Evolutionary conservation across 148 eudicot species (phyloP), one percentile per base, ranked within the genome.

Genomic region (Chenopodium berlandieri): DNA sequence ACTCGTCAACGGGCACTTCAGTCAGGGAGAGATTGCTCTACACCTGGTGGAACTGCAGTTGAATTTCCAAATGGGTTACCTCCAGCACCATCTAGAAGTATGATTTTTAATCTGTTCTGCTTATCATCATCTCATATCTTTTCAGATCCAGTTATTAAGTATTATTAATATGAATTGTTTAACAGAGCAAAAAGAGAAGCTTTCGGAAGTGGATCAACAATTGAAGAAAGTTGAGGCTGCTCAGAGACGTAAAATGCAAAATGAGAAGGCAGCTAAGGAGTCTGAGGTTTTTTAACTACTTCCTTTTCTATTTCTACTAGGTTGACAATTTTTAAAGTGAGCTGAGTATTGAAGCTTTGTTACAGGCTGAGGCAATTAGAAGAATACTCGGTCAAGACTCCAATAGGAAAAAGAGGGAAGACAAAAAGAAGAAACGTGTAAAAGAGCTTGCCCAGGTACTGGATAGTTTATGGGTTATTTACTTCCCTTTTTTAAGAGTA

Each of bases 351-450:
- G 7, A 76, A 25, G 37, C 79, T 71, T 60, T 75, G 77, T 81
- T 82, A 60, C 85, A 96, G 99, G 98, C 92, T n/a, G 99, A 96
- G 89, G 99, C 99, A 85, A 94, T 96, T 75, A 92, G 95, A 78
- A 94, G 90, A 87, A 96, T 96, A 76, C 97, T 96, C 25, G 99
- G 99, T 64, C 99, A 96, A 90, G 99, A 96, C 84, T 94, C 99
- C 40, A 90, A 83, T 84, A 86, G 98, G 90, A 94, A 89, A 91
- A 96, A 94, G 90, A 84, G 90, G 77, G 99, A 94, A 80, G 98
- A 94, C 25, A 94, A 92, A 82, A 86, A 89, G 78, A 94, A 94
- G 90, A 92, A 90, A 89, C 99, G 95, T 31, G 90, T 85, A 75
- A 92, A 94, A 88, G 98, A 92, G 84, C 79, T 92, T 81, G 97